Conservation (phyloP, 1,284 basidiomycete species). For the Microbotryomycetes sp. region DNA sequence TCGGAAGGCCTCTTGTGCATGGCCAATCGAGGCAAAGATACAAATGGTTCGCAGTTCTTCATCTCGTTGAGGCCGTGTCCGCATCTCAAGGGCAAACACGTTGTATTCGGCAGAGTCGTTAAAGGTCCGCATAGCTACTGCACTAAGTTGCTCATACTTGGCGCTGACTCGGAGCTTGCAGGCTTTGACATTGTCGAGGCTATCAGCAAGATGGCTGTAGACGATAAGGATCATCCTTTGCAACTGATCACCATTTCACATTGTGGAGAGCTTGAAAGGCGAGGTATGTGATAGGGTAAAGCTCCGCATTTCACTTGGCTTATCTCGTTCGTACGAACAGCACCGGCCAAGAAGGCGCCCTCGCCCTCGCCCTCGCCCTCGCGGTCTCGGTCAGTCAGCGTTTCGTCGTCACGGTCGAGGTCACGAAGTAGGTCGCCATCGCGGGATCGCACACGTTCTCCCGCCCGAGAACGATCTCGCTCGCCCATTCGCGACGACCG, state of each 20-base stretch:
- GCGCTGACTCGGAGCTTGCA: not conserved
- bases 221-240: conserved; percentile 52
- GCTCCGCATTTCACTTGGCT: not conserved
- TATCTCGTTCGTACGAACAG: not conserved
- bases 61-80: conserved; percentile 61
- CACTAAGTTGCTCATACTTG: not conserved
- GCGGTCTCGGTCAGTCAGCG: not conserved
- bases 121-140: conserved; percentile 34
- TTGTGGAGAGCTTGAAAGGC: conserved; percentile 73
- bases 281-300: not conserved
- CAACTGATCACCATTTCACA: conserved; percentile 64
- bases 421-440: not conserved
- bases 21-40: conserved; percentile 39
- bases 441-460: not conserved
- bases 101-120: conserved; percentile 47
- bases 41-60: conserved; percentile 77
- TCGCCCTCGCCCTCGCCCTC: not conserved
- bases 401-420: conserved; percentile 5
- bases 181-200: conserved; percentile 45
- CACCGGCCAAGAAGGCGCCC: conserved; percentile 4
- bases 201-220: conserved; percentile 44
- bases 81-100: conserved; percentile 47
- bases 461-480: not conserved
- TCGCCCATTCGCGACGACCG: conserved; percentile 5
- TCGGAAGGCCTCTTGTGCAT: conserved; percentile 46